Evolutionary conservation across 495 filamentous ascomycete species (phyloP), one percentile per base, ranked within the genome.

Genomic region (Neurospora tetrasperma): DNA sequence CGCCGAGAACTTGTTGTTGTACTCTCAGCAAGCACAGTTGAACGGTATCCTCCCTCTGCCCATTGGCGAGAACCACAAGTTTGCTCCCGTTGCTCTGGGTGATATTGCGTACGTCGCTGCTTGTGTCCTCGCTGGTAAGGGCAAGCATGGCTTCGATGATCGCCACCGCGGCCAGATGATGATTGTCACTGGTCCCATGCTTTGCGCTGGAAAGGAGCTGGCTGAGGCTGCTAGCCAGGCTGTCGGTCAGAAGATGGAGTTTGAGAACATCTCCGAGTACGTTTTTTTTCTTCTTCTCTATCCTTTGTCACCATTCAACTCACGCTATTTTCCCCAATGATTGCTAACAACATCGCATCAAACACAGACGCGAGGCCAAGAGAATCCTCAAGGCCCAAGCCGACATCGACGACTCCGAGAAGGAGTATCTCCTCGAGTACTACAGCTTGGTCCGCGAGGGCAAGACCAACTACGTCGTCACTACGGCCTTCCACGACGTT

Each of bases 401-500:
- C 6, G 79, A 80, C 20, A 79, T 79, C 43, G 86, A 88, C 70
- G 78, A 83, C 1, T 80, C 84, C 3, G 86, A 88, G 77, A 80
- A 85, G 72, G 74, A 88, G 76, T 88, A 85, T 74, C 74, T 89
- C 43, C 82, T 89, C 11, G 86, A 89, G 74, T 89, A 88, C 76
- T 89, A 87, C 78, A 83, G 85, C 23, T 81, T 89, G 16, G 88
- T 88, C 5, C 80, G 86, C 27, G 88, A 88, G 73, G 88, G 88
- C 11, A 89, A 88, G 80, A 88, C 87, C 0, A 89, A 89, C 78
- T 89, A 89, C 76, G 85, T 89, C 73, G 82, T 87, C 12, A 89
- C 87, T 0, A 82, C 82, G 5, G 83, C 86, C 0, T 89, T 88
- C 76, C 84, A 86, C 54, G 82, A 88, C 69, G 80, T 88, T 14